Evolutionary conservation across 75 land plant species (phyloP).

Genomic region (Larix kaempferi): DNA sequence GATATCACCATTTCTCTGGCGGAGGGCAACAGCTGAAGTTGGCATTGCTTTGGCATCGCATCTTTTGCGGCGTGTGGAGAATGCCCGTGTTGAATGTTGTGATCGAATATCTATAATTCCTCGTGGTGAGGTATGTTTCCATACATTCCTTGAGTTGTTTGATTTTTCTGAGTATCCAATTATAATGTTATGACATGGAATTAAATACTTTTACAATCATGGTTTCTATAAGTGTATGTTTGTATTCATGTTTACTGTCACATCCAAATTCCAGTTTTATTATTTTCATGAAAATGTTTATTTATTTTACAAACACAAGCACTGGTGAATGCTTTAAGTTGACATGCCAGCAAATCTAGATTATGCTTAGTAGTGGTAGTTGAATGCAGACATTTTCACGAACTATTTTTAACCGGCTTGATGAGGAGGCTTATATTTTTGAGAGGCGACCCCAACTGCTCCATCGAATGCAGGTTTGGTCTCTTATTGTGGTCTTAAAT

Average conservation of each 20-base stretch:
- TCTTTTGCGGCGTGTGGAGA: conserved; percentile 73
- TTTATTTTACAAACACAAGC: neutral
- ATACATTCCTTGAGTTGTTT: neutral
- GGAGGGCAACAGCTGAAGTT: conserved; percentile 82
- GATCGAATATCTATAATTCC: conserved; percentile 82
- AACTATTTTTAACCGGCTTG: conserved; percentile 67
- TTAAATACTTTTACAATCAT: too few relatives aligned
- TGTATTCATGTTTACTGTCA: too few relatives aligned
- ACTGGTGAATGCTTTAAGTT: neutral
- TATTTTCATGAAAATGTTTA: neutral
- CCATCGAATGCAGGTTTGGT: conserved; percentile 85
- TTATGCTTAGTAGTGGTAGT: neutral
- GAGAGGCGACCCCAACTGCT: conserved; percentile 76
- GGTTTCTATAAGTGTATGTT: too few relatives aligned
- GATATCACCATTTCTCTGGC: conserved; percentile 69
- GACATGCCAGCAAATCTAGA: neutral
- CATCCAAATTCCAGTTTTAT: too few relatives aligned
- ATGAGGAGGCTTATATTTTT: conserved; percentile 75
- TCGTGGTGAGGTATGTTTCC: conserved; percentile 63
- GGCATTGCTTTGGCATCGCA: conserved; percentile 86
- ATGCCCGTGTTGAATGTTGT: conserved; percentile 74
- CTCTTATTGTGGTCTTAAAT: neutral
- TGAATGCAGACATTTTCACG: conserved; percentile 66
- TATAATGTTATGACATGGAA: neutral
- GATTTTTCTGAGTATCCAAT: neutral